Evolutionary conservation across 2,329 filamentous ascomycete genomes (phyloP).

Genomic region (Trichoderma atroviride): DNA sequence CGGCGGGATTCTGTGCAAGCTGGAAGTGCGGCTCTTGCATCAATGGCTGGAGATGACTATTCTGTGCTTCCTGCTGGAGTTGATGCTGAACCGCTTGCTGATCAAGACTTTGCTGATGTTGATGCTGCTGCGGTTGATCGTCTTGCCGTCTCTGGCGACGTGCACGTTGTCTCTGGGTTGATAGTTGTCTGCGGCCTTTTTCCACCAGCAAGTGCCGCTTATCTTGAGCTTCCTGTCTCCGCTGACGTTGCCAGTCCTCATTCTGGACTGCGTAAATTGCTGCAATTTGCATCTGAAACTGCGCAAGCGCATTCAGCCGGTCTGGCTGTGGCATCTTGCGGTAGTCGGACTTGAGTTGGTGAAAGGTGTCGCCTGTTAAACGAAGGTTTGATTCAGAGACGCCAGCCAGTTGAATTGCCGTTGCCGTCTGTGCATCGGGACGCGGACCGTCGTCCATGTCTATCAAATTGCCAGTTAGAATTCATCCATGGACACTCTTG

Average conservation of each 20-base stretch:
- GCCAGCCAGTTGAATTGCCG: constrained; percentile 45
- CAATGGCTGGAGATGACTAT: constrained; percentile 36
- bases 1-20: constrained; percentile 33
- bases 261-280: constrained; percentile 51
- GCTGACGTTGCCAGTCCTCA: constrained; percentile 47
- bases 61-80: constrained; percentile 31
- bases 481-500: not conserved
- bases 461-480: not conserved
- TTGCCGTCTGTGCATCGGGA: constrained; percentile 43
- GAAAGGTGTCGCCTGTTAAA: constrained; percentile 48
- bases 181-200: constrained; percentile 36
- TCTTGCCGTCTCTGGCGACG: constrained; percentile 34
- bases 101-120: constrained; percentile 28
- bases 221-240: constrained; percentile 44
- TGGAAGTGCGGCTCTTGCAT: constrained; percentile 38
- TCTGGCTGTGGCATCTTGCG: constrained; percentile 48
- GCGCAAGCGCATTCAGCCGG: constrained; percentile 43
- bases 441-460: constrained; percentile 36
- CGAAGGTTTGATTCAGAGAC: constrained; percentile 44
- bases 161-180: constrained; percentile 33
- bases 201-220: constrained; percentile 45
- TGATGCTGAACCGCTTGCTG: constrained; percentile 30
- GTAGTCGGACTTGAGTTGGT: constrained; percentile 49
- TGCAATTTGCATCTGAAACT: constrained; percentile 47
- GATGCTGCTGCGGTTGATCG: constrained; percentile 35